These are phyloP conservation scores for Skeletonema marinoi DNA, from an alignment of 108 stramenopile genomes.

Conservation along the genomic window DNA sequence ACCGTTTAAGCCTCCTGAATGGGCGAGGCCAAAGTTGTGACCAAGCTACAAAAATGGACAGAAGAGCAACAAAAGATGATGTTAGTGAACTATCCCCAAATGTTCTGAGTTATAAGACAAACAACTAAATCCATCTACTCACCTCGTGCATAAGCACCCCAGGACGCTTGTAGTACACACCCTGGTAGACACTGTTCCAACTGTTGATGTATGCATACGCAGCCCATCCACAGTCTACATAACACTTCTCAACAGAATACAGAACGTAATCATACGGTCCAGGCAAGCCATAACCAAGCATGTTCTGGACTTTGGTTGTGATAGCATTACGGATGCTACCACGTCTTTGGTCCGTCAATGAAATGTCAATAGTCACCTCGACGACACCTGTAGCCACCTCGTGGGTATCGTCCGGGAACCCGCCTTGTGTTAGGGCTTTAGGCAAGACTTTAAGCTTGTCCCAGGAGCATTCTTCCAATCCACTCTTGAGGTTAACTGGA, in stretches of 20 bases:
- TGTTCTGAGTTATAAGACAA: not conserved
- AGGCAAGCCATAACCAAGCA: slow-evolving; percentile 10
- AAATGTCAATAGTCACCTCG: slow-evolving; percentile 28
- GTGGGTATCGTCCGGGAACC: not conserved
- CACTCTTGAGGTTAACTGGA: slow-evolving; percentile 33
- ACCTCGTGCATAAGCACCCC: slow-evolving; percentile 41
- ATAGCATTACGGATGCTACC: slow-evolving; percentile 20
- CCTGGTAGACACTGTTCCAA: no score
- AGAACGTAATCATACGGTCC: no score
- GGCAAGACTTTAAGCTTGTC: slow-evolving; percentile 11
- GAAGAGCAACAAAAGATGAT: not conserved
- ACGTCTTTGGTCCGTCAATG: not conserved
- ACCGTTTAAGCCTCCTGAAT: slow-evolving; percentile 42
- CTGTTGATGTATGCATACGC: no score
- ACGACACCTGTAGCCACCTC: slow-evolving; percentile 36
- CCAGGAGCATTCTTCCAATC: no score
- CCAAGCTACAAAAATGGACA: not conserved
- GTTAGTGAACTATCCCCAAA: not conserved
- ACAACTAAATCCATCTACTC: not conserved
- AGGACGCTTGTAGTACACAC: slow-evolving; percentile 16
- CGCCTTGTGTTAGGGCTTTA: not conserved
- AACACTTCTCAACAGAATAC: no score
- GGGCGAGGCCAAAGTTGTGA: slow-evolving; percentile 14
- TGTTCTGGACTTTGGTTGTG: slow-evolving; percentile 5
- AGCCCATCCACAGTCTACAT: no score